These are phyloP conservation scores for Przewalskia tangutica DNA, from an alignment of 257 asterid species.

Conservation along the genomic window DNA sequence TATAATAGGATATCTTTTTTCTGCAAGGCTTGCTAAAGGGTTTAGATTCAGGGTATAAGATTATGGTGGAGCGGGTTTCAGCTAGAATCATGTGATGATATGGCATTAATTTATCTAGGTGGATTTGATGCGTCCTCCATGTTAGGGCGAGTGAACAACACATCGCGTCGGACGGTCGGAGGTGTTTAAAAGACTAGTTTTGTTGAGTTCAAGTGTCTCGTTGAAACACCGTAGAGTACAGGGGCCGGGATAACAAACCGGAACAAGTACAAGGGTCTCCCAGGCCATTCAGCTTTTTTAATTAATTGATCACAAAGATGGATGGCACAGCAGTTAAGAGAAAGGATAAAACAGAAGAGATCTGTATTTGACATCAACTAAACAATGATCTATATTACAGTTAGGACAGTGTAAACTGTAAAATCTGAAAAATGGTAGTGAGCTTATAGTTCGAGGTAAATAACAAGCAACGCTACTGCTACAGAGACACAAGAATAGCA, in stretches of 20 bases:
- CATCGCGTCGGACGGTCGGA: too few relatives aligned
- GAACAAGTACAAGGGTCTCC: too few relatives aligned
- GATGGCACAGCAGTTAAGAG: background rate
- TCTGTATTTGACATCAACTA: background rate
- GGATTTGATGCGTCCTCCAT: too few relatives aligned
- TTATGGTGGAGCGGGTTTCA: constrained; percentile 4
- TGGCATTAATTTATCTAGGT: too few relatives aligned
- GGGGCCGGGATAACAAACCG: too few relatives aligned
- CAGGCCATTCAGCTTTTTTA: too few relatives aligned
- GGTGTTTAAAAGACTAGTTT: too few relatives aligned
- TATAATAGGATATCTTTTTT: background rate
- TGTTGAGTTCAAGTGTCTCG: too few relatives aligned
- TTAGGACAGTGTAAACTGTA: background rate
- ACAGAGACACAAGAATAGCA: background rate
- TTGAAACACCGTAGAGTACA: too few relatives aligned
- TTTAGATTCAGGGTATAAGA: background rate
- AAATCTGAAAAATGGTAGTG: background rate
- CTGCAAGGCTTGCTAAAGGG: background rate
- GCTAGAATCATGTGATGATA: background rate
- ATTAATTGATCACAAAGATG: background rate
- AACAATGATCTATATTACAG: background rate
- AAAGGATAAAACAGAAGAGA: background rate
- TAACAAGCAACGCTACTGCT: background rate
- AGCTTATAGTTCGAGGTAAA: background rate
- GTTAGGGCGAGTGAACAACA: too few relatives aligned